A percentile compares a stretch with the other conserved stretches of the same genome.
These are phyloP conservation scores for Escallonia herrerae DNA, from an alignment of 129 eudicot genomes.

Conservation along the genomic window DNA sequence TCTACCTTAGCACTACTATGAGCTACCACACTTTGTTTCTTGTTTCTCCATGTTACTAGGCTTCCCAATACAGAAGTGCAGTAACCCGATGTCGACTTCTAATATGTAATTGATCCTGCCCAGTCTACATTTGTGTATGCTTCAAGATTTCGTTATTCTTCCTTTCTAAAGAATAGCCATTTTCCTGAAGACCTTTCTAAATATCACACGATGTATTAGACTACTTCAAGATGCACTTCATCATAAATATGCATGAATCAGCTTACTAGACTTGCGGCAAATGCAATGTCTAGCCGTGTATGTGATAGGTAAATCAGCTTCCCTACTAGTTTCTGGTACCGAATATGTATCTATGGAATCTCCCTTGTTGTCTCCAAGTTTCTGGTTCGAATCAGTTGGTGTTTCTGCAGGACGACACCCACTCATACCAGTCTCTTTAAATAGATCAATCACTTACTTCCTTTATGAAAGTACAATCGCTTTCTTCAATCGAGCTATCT, in stretches of 20 bases:
- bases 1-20: neutral
- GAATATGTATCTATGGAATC: neutral
- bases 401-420: neutral
- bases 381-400: neutral
- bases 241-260: neutral
- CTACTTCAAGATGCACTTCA: neutral
- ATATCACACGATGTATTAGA: neutral
- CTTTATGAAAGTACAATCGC: neutral
- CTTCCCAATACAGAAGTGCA: neutral
- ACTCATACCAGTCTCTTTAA: neutral
- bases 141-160: neutral
- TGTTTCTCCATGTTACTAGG: neutral
- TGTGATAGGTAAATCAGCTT: neutral
- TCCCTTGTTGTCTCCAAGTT: neutral
- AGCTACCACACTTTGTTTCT: neutral
- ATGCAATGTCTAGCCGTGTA: neutral
- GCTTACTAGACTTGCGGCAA: neutral
- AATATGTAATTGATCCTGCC: neutral
- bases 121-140: neutral
- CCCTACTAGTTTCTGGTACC: neutral
- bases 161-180: neutral
- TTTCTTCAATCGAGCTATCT: neutral
- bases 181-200: neutral
- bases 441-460: neutral
- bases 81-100: neutral